phyloP scores from a whole-genome alignment of 1,284 basidiomycete species.

The Boletus mariae region DNA sequence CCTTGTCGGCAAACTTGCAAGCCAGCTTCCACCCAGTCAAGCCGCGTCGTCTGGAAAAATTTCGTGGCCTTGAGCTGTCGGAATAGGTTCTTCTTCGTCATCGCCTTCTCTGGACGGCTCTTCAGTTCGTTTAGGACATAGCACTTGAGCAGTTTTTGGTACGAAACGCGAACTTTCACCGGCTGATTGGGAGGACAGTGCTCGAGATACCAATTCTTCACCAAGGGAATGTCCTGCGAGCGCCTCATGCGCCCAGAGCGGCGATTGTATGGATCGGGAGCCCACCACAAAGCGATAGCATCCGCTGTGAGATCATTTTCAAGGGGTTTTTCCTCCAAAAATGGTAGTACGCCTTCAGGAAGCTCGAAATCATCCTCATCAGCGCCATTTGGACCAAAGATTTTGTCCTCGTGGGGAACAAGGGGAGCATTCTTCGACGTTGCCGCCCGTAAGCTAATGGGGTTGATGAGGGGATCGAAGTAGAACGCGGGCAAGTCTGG shows the following conservation, averaged over 20 bases:
- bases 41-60: slow-evolving; percentile 97
- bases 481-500: slow-evolving; percentile 99
- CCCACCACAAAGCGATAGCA: slow-evolving; percentile 98
- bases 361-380: slow-evolving; percentile 90
- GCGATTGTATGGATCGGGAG: slow-evolving; percentile 92
- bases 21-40: slow-evolving; percentile 99
- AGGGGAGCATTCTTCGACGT: slow-evolving; percentile 80
- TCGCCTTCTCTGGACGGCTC: slow-evolving; percentile 87
- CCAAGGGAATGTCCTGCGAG: slow-evolving; percentile 92
- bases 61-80: slow-evolving; percentile 96
- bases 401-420: slow-evolving; percentile 84
- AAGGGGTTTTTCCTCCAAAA: slow-evolving; percentile 78
- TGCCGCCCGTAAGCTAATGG: slow-evolving; percentile 85
- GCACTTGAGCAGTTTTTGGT: slow-evolving; percentile 97
- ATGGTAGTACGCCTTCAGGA: slow-evolving; percentile 79
- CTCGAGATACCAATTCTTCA: slow-evolving; percentile 98
- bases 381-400: slow-evolving; percentile 83
- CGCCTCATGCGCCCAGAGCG: slow-evolving; percentile 91
- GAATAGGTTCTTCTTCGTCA: slow-evolving; percentile 98
- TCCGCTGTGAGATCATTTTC: slow-evolving; percentile 94
- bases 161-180: slow-evolving; percentile 98
- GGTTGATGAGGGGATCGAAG: slow-evolving; percentile 98
- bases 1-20: slow-evolving; percentile 98
- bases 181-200: slow-evolving; percentile 96
- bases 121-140: slow-evolving; percentile 95